Evolutionary conservation across 352 stramenopile genomes (phyloP).

Genomic region (Pythium biforme): DNA sequence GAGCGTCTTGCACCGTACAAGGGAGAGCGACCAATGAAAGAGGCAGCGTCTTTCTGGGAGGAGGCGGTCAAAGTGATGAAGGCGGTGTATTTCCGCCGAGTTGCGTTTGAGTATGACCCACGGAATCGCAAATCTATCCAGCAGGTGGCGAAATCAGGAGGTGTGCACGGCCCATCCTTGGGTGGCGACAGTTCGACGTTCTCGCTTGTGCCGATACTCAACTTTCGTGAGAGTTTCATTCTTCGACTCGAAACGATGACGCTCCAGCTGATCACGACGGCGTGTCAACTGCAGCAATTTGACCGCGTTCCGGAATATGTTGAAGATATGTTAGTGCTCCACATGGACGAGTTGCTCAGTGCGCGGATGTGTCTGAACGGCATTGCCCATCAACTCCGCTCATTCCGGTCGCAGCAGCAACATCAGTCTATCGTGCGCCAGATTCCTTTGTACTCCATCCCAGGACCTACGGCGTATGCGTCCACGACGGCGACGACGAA

Average conservation of each 20-base stretch:
- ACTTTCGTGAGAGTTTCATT: conserved; percentile 81
- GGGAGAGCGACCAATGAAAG: conserved; percentile 71
- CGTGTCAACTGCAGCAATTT: conserved; percentile 80
- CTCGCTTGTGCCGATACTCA: conserved; percentile 76
- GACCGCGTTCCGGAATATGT: conserved; percentile 75
- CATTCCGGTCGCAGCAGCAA: conserved; percentile 60
- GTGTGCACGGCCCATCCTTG: conserved; percentile 2
- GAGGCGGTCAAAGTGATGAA: conserved; percentile 75
- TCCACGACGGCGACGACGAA: conserved; percentile 13
- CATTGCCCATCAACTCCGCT: conserved; percentile 68
- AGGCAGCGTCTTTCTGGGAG: conserved; percentile 76
- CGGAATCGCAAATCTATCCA: conserved; percentile 23
- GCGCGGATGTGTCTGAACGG: conserved; percentile 70
- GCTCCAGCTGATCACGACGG: conserved; percentile 64
- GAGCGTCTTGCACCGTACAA: conserved; percentile 78
- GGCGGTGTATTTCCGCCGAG: conserved; percentile 72
- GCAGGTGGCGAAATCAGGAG: conserved; percentile 27
- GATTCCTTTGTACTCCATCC: conserved; percentile 28
- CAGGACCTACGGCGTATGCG: conserved; percentile 28
- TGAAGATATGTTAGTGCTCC: conserved; percentile 55
- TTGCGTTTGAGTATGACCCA: conserved; percentile 58
- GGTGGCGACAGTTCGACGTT: conserved; percentile 36
- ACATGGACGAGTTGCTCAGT: conserved; percentile 78
- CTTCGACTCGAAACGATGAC: conserved; percentile 62
- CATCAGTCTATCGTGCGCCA: conserved; percentile 28